Evolutionary conservation across 2,329 filamentous ascomycete species (phyloP).

Genomic region (Paecilomyces fulvus): DNA sequence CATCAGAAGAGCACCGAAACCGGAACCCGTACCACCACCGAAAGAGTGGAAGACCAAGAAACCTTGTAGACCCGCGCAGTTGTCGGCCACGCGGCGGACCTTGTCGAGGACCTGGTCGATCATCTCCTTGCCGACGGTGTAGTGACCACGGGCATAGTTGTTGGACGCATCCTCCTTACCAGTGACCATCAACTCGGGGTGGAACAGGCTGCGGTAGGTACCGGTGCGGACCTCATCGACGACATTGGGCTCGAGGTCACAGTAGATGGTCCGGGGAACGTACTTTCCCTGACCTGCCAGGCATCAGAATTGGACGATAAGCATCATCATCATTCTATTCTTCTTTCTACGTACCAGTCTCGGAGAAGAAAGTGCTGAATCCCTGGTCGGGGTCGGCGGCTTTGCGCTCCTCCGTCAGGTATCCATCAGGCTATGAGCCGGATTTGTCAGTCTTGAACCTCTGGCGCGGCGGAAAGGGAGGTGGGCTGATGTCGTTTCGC

Average conservation of each 20-base stretch:
- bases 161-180: conserved; percentile 99
- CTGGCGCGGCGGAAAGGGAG: conserved; percentile 7
- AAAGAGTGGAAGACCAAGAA: conserved; percentile 99
- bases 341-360: conserved; percentile 67
- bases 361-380: conserved; percentile 99
- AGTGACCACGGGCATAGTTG: conserved; percentile 99
- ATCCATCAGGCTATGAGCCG: conserved; percentile 79
- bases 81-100: conserved; percentile 93
- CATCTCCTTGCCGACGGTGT: conserved; percentile 98
- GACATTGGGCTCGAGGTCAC: conserved; percentile 98
- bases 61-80: conserved; percentile 95
- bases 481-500: conserved; percentile 23
- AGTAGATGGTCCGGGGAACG: conserved; percentile 97
- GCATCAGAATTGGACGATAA: neutral
- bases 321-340: neutral
- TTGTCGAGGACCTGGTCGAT: conserved; percentile 97
- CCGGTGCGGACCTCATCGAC: conserved; percentile 98
- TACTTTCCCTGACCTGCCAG: conserved; percentile 88
- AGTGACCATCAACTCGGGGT: conserved; percentile 99
- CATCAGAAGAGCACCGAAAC: conserved; percentile 97
- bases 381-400: conserved; percentile 85
- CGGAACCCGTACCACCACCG: conserved; percentile 96
- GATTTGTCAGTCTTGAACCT: conserved; percentile 15
- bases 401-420: conserved; percentile 97
- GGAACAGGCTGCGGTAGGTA: conserved; percentile 91